These are phyloP conservation scores for Pythium inflatum DNA, from an alignment of 352 stramenopile species.

Conservation along the genomic window DNA sequence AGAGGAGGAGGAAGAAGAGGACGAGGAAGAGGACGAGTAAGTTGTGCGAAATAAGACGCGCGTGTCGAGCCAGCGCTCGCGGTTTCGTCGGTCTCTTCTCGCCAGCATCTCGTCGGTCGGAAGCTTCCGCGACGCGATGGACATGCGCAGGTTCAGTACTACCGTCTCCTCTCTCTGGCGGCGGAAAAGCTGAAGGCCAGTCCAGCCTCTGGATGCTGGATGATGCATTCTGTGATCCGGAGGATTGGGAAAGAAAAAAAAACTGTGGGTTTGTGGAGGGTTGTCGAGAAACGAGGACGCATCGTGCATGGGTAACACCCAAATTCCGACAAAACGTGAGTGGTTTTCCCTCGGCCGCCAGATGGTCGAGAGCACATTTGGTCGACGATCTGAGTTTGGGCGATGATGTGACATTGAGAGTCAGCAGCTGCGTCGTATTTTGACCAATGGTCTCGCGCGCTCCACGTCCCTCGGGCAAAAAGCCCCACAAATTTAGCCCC, in stretches of 20 bases:
- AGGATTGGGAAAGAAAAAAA: background rate
- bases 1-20: conserved; percentile 21
- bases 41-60: background rate
- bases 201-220: conserved; percentile 10
- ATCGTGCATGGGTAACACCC: background rate
- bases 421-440: conserved; percentile 21
- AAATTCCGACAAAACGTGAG: conserved; percentile 2
- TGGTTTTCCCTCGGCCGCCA: background rate
- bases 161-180: background rate
- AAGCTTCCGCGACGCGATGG: conserved; percentile 7
- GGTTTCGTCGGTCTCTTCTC: conserved; percentile 4
- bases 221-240: background rate
- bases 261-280: background rate
- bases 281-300: conserved; percentile 5
- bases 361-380: background rate
- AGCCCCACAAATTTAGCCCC: conserved; percentile 14
- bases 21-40: conserved; percentile 12
- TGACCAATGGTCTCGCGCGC: conserved; percentile 12
- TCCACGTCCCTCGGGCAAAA: background rate
- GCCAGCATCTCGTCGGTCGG: conserved; percentile 17
- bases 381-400: conserved; percentile 16
- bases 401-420: conserved; percentile 29
- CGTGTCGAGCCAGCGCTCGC: background rate
- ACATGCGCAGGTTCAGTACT: background rate
- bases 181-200: background rate